These are phyloP conservation scores for Psilocybe cyanescens DNA, from an alignment of 768 basidiomycete genomes.

Conservation along the genomic window DNA sequence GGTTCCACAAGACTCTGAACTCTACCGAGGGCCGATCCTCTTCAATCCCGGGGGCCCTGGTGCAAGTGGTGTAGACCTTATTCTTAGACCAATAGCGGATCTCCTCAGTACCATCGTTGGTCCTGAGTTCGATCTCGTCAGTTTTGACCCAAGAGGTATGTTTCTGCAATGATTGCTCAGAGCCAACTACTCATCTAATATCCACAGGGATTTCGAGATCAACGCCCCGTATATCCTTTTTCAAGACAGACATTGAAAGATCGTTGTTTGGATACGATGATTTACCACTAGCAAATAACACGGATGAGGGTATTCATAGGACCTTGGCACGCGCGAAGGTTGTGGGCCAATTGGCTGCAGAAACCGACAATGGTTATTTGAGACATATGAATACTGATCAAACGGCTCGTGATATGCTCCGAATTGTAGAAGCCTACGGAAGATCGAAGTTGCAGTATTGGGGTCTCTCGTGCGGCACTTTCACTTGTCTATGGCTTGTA, in stretches of 20 bases:
- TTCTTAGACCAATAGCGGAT: constrained; percentile 23
- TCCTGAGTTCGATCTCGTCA: constrained; percentile 47
- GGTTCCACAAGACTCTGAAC: constrained; percentile 21
- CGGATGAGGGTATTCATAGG: constrained; percentile 28
- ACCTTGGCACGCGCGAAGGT: constrained; percentile 36
- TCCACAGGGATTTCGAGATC: constrained; percentile 37
- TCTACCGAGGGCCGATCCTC: constrained; percentile 47
- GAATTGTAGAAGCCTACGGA: constrained; percentile 36
- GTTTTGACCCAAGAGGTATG: constrained; percentile 51
- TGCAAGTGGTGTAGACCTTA: constrained; percentile 41
- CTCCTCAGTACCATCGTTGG: constrained; percentile 37
- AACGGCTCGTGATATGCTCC: constrained; percentile 41
- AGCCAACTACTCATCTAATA: not conserved
- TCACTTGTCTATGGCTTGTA: not conserved
- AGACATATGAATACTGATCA: constrained; percentile 38
- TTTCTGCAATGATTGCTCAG: not conserved
- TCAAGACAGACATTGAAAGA: constrained; percentile 37
- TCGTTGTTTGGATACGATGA: constrained; percentile 19
- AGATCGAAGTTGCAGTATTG: constrained; percentile 36
- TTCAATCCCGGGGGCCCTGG: constrained; percentile 54
- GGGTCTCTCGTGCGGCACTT: constrained; percentile 29
- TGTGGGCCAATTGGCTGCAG: constrained; percentile 34
- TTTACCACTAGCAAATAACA: constrained; percentile 23
- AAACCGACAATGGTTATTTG: constrained; percentile 31
- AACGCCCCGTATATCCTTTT: constrained; percentile 37